phyloP scores from a whole-genome alignment of 1,284 basidiomycete genomes.

The Hypsizygus ulmarius region DNA sequence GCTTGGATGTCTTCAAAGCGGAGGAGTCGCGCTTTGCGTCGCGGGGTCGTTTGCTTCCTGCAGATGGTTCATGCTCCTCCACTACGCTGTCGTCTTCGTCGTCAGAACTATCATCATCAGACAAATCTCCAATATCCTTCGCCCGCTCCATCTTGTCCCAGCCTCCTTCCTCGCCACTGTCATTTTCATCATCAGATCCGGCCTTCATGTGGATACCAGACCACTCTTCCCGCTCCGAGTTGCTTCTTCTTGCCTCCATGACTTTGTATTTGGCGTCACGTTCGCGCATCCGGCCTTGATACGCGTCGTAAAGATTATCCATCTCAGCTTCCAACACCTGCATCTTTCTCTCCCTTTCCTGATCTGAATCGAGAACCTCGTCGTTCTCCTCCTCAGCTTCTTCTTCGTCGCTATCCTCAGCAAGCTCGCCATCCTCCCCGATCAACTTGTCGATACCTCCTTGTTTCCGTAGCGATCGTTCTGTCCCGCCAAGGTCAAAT shows the following conservation, averaged over 20 bases:
- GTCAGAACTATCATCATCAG: slow-evolving; percentile 56
- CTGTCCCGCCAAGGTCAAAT: slow-evolving; percentile 77
- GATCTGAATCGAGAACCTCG: slow-evolving; percentile 61
- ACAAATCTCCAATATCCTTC: slow-evolving; percentile 60
- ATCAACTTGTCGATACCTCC: slow-evolving; percentile 45
- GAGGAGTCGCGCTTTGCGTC: slow-evolving; percentile 30
- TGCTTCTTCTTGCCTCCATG: slow-evolving; percentile 77
- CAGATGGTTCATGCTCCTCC: slow-evolving; percentile 21
- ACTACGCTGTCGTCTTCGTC: slow-evolving; percentile 46
- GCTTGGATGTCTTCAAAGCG: slow-evolving; percentile 30
- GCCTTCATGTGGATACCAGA: slow-evolving; percentile 59
- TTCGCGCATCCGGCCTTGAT: slow-evolving; percentile 80
- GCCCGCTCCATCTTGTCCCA: slow-evolving; percentile 70
- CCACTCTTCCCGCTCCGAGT: slow-evolving; percentile 77
- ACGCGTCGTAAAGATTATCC: slow-evolving; percentile 87
- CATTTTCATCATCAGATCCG: slow-evolving; percentile 51
- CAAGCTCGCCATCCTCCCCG: slow-evolving; percentile 49
- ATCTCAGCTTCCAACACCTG: slow-evolving; percentile 79
- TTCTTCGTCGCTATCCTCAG: slow-evolving; percentile 40
- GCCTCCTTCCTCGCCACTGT: slow-evolving; percentile 54
- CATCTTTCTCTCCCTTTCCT: slow-evolving; percentile 67
- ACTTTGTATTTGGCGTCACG: slow-evolving; percentile 90
- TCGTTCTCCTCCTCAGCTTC: slow-evolving; percentile 44
- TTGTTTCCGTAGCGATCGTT: slow-evolving; percentile 46
- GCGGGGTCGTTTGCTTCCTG: slow-evolving; percentile 38